Conservation (phyloP, 306 rosid species). For the Castanopsis chinensis region DNA sequence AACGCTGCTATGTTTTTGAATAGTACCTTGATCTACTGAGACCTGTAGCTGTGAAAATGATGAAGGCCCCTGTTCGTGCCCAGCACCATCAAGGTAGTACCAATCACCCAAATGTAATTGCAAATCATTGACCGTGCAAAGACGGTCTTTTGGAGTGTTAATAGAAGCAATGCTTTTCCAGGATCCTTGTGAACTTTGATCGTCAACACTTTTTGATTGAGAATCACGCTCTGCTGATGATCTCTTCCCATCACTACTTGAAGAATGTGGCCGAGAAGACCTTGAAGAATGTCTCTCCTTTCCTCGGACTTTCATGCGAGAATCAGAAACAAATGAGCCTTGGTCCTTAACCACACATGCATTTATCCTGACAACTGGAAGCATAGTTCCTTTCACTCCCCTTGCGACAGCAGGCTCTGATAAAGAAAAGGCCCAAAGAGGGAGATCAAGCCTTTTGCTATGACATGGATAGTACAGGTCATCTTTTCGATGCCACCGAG, state of each 20-base stretch:
- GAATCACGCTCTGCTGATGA: constrained; percentile 76
- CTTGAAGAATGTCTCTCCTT: constrained; percentile 70
- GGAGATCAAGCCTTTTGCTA: constrained; percentile 79
- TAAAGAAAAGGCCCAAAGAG: constrained; percentile 82
- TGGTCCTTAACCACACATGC: constrained; percentile 91
- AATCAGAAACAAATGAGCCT: constrained; percentile 78
- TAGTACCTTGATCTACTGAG: constrained; percentile 72
- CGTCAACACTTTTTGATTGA: constrained; percentile 42
- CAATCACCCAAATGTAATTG: constrained; percentile 86
- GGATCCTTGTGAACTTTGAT: constrained; percentile 47
- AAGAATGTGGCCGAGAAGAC: constrained; percentile 57
- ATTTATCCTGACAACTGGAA: constrained; percentile 88
- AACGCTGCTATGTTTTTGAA: constrained; percentile 68
- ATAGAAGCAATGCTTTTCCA: constrained; percentile 37
- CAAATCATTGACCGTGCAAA: constrained; percentile 66
- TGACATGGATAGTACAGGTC: constrained; percentile 89
- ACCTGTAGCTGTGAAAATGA: constrained; percentile 77
- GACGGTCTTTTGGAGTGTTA: constrained; percentile 59
- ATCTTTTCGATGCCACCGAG: constrained; percentile 87
- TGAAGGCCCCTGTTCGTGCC: constrained; percentile 91
- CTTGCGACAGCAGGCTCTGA: constrained; percentile 54
- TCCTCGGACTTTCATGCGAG: constrained; percentile 60
- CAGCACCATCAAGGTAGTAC: constrained; percentile 98
- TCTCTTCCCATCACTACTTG: constrained; percentile 72
- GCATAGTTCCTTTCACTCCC: constrained; percentile 83